Conservation (phyloP, 768 basidiomycete species). For the Rhodotorula sphaerocarpa region DNA sequence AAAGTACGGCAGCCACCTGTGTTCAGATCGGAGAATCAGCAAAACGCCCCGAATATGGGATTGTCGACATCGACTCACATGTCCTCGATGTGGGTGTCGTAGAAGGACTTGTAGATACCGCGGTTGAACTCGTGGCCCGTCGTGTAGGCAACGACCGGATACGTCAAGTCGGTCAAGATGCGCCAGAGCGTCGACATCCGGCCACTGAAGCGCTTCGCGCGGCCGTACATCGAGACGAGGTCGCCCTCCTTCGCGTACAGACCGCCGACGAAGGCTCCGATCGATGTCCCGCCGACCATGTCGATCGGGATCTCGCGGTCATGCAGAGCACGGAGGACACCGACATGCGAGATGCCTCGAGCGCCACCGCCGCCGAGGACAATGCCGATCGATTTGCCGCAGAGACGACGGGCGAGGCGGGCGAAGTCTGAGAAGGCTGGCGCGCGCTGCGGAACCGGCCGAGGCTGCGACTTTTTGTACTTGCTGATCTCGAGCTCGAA, state of each 20-base stretch:
- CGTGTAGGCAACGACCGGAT: constrained; percentile 84
- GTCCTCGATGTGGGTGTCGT: constrained; percentile 44
- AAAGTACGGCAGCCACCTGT: constrained; percentile 73
- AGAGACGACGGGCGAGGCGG: constrained; percentile 77
- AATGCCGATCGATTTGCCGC: constrained; percentile 84
- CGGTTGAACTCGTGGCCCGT: constrained; percentile 94
- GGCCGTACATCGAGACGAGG: constrained; percentile 69
- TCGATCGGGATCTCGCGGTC: constrained; percentile 91
- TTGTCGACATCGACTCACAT: no score
- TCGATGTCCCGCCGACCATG: constrained; percentile 60
- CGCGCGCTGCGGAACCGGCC: constrained; percentile 42
- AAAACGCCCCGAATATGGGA: constrained; percentile 64
- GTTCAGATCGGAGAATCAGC: constrained; percentile 58
- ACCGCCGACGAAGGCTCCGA: constrained; percentile 85
- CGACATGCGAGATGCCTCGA: constrained; percentile 72
- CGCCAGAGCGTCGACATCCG: constrained; percentile 92
- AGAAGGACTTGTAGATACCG: constrained; percentile 72
- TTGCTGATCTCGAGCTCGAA: constrained; percentile 82
- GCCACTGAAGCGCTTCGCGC: constrained; percentile 79
- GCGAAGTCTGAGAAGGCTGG: constrained; percentile 83
- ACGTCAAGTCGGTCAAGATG: constrained; percentile 80
- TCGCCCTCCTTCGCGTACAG: constrained; percentile 92
- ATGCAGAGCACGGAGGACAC: constrained; percentile 82
- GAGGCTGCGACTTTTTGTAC: constrained; percentile 61
- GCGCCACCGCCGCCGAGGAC: constrained; percentile 98